Evolutionary conservation across 305 asterid genomes (phyloP).

Genomic region (Ajuga reptans): DNA sequence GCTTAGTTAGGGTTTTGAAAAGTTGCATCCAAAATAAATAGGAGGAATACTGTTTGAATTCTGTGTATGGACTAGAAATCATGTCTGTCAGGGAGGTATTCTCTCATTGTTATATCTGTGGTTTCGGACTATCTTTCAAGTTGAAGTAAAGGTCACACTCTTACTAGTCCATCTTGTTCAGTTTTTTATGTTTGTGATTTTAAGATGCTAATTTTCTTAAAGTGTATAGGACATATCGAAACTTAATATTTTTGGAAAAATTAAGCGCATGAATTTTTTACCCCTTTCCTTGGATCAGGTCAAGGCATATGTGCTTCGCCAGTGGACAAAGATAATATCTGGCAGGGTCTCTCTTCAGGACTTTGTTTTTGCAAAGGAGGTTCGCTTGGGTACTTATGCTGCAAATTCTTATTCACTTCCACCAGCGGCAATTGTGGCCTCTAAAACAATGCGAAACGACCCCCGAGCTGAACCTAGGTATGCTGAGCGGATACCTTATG

Average conservation of each 20-base stretch:
- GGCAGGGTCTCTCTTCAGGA: slow-evolving; percentile 84
- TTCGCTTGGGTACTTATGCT: slow-evolving; percentile 83
- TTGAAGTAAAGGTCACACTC: too few species aligned
- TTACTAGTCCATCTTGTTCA: not conserved
- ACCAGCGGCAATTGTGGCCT: slow-evolving; percentile 95
- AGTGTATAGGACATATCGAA: not conserved
- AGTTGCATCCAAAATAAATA: too few species aligned
- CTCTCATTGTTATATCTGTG: too few species aligned
- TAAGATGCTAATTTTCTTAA: not conserved
- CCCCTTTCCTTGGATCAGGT: slow-evolving; percentile 41
- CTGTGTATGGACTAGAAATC: too few species aligned
- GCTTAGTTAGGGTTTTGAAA: too few species aligned
- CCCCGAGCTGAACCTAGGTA: slow-evolving; percentile 95
- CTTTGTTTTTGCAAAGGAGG: slow-evolving; percentile 95
- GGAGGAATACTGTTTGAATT: too few species aligned
- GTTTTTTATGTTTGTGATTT: not conserved
- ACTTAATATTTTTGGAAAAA: not conserved
- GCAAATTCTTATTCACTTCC: slow-evolving; percentile 64
- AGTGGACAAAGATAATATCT: slow-evolving; percentile 81
- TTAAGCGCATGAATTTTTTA: not conserved
- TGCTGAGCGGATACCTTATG: slow-evolving; percentile 90
- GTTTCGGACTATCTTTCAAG: too few species aligned
- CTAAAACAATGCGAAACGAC: slow-evolving; percentile 73
- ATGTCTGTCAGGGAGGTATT: too few species aligned
- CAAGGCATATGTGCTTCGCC: slow-evolving; percentile 64